Evolutionary conservation across 139 green algal species (phyloP), one percentile per base, ranked within the genome.

Genomic region (Chlorella sorokiniana): DNA sequence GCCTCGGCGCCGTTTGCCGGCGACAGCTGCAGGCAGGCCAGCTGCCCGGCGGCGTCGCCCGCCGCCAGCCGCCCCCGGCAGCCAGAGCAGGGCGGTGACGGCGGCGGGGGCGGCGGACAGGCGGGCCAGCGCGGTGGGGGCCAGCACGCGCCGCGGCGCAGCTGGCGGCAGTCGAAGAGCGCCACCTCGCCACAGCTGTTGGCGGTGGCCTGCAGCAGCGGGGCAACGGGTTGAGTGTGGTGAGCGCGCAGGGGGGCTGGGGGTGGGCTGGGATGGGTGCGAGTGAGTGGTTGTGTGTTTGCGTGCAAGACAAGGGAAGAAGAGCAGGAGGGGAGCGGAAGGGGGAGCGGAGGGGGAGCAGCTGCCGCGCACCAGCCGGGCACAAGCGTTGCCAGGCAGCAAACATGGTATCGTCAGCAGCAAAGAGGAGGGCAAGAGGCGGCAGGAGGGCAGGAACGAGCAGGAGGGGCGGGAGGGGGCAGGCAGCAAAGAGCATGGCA

Each of bases 151-250:
- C 85, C 64, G 4, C 65, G 48, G 35, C 62, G 51, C 83, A 89
- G 74, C 64, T 83, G 65, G 44, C 48, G 22, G 62, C 81, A 83
- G 69, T 90, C 79, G 33, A 90, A 88, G 40, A 90, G 68, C 42
- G 86, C 69, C 22, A 91, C 64, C 75, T 86, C 81, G 38, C 86
- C 82, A 54, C 82, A 81, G 84, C 86, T 79, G 54, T 81, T 89
- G 38, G 84, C 86, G 29, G 70, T 89, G 29, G 88, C 88, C 87
- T 91, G 77, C 64, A 27, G 33, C 27, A 7, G 63, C 33, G 33
- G 27, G 59, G 31, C 4, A 51, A 45, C 45, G 59, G 11, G 59
- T 25, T 1, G 18, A 35, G 16, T 37, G 59, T 65, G 4, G 59
- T 25, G 10, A 8, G 59, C 3, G 25, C 25, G 10, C 27, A 37